These are phyloP conservation scores for Yarrowia sp. DNA, from an alignment of 805 yeast genomes.

Conservation along the genomic window DNA sequence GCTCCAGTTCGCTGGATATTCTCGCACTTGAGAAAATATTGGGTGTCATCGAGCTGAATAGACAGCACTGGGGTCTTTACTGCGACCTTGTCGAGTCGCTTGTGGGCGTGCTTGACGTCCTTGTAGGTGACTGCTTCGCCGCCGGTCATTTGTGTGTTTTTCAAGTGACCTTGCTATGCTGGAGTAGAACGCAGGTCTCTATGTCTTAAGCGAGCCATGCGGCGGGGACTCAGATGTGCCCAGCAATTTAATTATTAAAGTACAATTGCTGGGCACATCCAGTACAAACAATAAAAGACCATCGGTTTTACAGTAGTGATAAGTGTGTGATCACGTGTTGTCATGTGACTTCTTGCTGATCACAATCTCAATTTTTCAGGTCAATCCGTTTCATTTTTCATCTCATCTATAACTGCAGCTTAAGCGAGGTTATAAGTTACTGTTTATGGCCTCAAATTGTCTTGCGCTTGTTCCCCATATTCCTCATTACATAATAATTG, in stretches of 20 bases:
- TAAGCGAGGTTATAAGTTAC: not conserved
- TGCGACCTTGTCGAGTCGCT: conserved; percentile 6
- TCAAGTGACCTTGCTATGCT: not conserved
- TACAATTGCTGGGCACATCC: too few species aligned
- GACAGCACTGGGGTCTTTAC: conserved; percentile 13
- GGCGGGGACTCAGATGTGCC: too few species aligned
- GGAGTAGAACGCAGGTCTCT: too few species aligned
- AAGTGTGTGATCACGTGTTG: too few species aligned
- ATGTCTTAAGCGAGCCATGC: not conserved
- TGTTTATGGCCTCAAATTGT: too few species aligned
- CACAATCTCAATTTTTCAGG: too few species aligned
- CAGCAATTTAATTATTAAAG: not conserved
- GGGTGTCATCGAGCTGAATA: conserved; percentile 15
- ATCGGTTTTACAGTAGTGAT: not conserved
- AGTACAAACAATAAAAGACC: too few species aligned
- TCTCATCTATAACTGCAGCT: not conserved
- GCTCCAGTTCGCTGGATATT: conserved; percentile 32
- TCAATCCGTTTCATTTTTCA: too few species aligned
- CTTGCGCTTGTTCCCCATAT: too few species aligned
- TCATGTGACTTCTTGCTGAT: not conserved
- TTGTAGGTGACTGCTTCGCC: not conserved
- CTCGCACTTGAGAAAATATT: conserved; percentile 18
- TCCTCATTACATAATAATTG: not conserved
- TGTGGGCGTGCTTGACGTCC: conserved; percentile 11
- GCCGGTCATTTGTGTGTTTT: not conserved